Base-by-base conservation (phyloP, 352 stramenopile species). In the Globisporangium rhizosaccharum region DNA sequence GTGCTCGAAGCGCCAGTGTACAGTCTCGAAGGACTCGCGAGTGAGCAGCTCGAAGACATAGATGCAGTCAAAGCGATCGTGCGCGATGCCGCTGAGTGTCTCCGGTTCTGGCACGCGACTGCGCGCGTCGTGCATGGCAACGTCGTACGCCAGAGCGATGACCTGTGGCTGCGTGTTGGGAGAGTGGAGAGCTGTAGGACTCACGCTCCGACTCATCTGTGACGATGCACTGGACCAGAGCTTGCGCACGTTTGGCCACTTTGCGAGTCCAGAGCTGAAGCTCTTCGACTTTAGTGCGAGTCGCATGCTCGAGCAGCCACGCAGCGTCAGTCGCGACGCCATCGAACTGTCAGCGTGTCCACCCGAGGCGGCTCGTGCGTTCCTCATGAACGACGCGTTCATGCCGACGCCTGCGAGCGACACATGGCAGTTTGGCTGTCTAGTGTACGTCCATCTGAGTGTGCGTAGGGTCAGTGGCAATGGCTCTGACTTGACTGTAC, bases 391-490 rank as follows among this genome's bases (percentile, higher is more conserved):
- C 20, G 71, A 78, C 3, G 45, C 56, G 12, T 87, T 86, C 39
- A 47, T 62, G 4, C 75, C 79, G 7, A 89, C 75, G 0, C 54
- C 62, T 20, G 65, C 65, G 3, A 83, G 75, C 6, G 82, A 91
- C 64, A 73, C 89, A 37, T 91, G 82, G 82, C 82, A 91, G 42
- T 85, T 91, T 33, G 82, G 82, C 5, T 91, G 82, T 47, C 63
- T 86, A 48, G 68, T 88, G 82, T 91, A 77, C 39, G 75, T 67
- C 26, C 46, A n/a, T 53, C 14, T 26, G 45, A 6, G n/a, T 65
- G 18, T 55, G 41, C 8, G 15, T 48, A 18, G 6, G 45, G 15
- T 50, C 33, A 1, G 45, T 25, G 45, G 17, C 9, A 18, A 7
- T 18, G 18, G 15, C 25, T 48, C 4, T 9, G 41, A 12, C 5